Percentiles rank a stretch among this genome's conserved stretches.
Evolutionary conservation across 306 rosid genomes (phyloP).

Genomic region (Cyamopsis tetragonoloba): DNA sequence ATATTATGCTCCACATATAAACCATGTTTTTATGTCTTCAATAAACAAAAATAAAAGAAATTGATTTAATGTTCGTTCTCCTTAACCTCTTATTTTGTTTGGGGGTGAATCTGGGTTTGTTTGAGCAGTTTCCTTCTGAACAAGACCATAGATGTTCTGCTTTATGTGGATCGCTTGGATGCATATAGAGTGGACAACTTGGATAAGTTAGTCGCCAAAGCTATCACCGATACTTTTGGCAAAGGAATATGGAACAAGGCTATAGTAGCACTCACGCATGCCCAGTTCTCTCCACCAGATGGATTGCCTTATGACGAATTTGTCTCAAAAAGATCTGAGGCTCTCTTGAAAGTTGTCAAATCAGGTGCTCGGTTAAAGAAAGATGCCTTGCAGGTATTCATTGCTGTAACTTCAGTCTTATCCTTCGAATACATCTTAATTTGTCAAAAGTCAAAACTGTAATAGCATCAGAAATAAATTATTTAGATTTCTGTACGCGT

Average conservation of each 20-base stretch:
- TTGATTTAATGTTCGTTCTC: not conserved
- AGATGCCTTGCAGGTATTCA: constrained; percentile 47
- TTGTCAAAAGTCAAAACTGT: not conserved
- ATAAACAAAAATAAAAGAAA: too few species aligned
- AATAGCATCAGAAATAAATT: not conserved
- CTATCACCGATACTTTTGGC: constrained; percentile 78
- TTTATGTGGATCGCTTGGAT: constrained; percentile 94
- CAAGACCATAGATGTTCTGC: constrained; percentile 91
- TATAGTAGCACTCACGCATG: constrained; percentile 80
- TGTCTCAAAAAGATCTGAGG: constrained; percentile 75
- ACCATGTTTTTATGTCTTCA: constrained; percentile 5
- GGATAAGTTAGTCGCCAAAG: constrained; percentile 79
- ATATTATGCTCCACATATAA: not conserved
- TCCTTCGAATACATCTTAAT: not conserved
- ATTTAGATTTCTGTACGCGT: constrained; percentile 3
- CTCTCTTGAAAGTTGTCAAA: constrained; percentile 60
- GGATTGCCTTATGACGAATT: constrained; percentile 83
- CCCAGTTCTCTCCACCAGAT: constrained; percentile 93
- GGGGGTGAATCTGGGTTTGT: constrained; percentile 8
- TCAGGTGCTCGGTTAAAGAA: constrained; percentile 65
- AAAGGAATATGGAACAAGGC: constrained; percentile 91
- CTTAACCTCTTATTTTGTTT: constrained; percentile 17
- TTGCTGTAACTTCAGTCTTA: not conserved
- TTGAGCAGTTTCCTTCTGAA: constrained; percentile 76
- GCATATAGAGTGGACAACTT: constrained; percentile 87